Evolutionary conservation across 140 eudicot species (phyloP).

Genomic region (Cichorium intybus): DNA sequence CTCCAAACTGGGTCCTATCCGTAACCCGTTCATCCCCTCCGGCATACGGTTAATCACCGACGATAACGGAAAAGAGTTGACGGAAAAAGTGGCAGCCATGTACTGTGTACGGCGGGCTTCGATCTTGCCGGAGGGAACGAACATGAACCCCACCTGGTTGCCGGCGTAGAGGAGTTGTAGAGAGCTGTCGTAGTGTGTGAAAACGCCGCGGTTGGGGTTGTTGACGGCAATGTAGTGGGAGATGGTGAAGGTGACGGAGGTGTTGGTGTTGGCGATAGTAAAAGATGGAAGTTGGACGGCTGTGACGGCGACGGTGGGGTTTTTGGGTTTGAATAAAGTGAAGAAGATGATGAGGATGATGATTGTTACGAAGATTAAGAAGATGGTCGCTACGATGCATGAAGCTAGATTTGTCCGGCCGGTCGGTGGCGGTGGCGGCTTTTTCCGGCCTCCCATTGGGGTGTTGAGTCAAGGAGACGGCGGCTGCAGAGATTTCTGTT

Average conservation of each 20-base stretch:
- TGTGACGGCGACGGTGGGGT: slow-evolving; percentile 51
- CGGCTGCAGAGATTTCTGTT: not conserved
- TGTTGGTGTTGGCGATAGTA: slow-evolving; percentile 57
- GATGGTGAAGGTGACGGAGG: slow-evolving; percentile 69
- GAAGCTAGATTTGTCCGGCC: slow-evolving; percentile 81
- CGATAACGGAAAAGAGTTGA: slow-evolving; percentile 45
- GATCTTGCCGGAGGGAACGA: slow-evolving; percentile 74
- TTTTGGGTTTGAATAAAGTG: slow-evolving; percentile 71
- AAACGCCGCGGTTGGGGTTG: slow-evolving; percentile 78
- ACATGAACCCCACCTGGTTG: slow-evolving; percentile 66
- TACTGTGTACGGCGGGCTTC: slow-evolving; percentile 52
- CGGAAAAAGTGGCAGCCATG: slow-evolving; percentile 80
- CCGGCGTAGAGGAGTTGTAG: slow-evolving; percentile 61
- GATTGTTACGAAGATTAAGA: slow-evolving; percentile 54
- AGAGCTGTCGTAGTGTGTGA: slow-evolving; percentile 80
- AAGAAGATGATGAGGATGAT: slow-evolving; percentile 59
- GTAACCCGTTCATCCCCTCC: slow-evolving; percentile 42
- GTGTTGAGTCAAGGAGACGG: slow-evolving; percentile 6
- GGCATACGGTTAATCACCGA: slow-evolving; percentile 23
- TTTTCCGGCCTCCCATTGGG: slow-evolving; percentile 28
- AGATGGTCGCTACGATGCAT: slow-evolving; percentile 68
- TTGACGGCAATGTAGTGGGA: slow-evolving; percentile 72
- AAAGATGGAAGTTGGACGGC: slow-evolving; percentile 77
- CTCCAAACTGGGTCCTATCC: slow-evolving; percentile 63
- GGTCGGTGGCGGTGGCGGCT: slow-evolving; percentile 44